These are phyloP conservation scores for Lactarius deliciosus DNA, from an alignment of 768 basidiomycete genomes.

Conservation along the genomic window DNA sequence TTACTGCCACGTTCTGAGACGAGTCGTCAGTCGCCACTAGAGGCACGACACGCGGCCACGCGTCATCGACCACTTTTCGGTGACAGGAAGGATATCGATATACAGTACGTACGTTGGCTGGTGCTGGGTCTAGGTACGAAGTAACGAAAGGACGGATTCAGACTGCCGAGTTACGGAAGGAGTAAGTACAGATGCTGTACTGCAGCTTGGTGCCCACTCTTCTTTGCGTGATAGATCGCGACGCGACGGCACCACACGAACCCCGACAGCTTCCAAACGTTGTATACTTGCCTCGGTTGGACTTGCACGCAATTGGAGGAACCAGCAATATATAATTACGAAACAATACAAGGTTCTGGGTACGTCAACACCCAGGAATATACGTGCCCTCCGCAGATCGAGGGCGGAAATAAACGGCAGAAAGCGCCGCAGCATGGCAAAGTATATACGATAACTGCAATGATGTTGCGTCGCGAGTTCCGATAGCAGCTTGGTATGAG, in stretches of 20 bases:
- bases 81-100: not conserved
- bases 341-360: not conserved
- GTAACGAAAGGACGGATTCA: not conserved
- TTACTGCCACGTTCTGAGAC: not conserved
- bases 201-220: not conserved
- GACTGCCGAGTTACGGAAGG: not conserved
- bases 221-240: constrained; percentile 3
- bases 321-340: not conserved
- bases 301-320: not conserved
- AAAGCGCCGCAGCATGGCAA: not conserved
- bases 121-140: not conserved
- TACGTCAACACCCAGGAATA: not conserved
- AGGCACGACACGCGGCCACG: not conserved
- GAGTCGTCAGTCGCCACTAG: not conserved
- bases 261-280: not conserved
- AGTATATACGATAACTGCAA: not conserved
- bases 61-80: not conserved
- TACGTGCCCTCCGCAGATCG: not conserved
- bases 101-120: not conserved
- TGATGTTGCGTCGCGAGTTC: constrained; percentile 1
- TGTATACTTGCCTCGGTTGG: not conserved
- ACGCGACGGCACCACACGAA: not conserved
- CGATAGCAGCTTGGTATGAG: not conserved
- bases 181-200: not conserved
- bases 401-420: constrained; percentile 3